Conservation (phyloP, 208 protist genomes). For the Trypanosoma platydactyli region DNA sequence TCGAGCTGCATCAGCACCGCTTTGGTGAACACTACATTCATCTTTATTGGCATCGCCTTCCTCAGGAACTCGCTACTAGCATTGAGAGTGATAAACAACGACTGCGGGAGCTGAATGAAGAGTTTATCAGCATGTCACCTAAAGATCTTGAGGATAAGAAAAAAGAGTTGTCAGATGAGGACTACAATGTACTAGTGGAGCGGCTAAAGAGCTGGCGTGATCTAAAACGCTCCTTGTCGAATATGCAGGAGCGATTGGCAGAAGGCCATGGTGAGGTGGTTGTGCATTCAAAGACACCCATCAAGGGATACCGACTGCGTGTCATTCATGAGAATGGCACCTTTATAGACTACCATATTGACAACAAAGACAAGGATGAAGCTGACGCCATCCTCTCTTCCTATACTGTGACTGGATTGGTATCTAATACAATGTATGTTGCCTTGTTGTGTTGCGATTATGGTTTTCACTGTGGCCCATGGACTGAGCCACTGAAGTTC, state of each 20-base stretch:
- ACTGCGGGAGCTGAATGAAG: slow-evolving; percentile 54
- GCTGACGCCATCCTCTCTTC: slow-evolving; percentile 5
- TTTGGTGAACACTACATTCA: slow-evolving; percentile 93
- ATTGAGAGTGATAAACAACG: slow-evolving; percentile 38
- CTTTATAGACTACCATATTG: slow-evolving; percentile 49
- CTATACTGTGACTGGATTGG: slow-evolving; percentile 74
- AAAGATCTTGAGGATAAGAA: slow-evolving; percentile 63
- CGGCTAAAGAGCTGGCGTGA: slow-evolving; percentile 45
- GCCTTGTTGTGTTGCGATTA: slow-evolving; percentile 83
- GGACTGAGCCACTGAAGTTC: slow-evolving; percentile 83
- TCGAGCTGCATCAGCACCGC: slow-evolving; percentile 77
- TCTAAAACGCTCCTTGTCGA: slow-evolving; percentile 35
- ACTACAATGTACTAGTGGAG: slow-evolving; percentile 46
- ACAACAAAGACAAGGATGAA: not conserved
- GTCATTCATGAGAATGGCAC: slow-evolving; percentile 71
- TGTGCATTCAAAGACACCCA: slow-evolving; percentile 47
- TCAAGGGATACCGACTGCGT: slow-evolving; percentile 76
- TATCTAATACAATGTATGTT: slow-evolving; percentile 86
- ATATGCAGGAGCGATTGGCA: slow-evolving; percentile 31
- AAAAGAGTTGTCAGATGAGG: slow-evolving; percentile 35
- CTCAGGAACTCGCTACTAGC: slow-evolving; percentile 19
- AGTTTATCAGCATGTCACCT: slow-evolving; percentile 59
- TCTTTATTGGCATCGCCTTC: slow-evolving; percentile 83
- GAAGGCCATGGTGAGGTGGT: slow-evolving; percentile 58
- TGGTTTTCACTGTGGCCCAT: slow-evolving; percentile 72